A percentile compares a stretch with the other conserved stretches of the same genome.
Evolutionary conservation across 495 filamentous ascomycete genomes (phyloP).

Genomic region (Penicillium herquei): DNA sequence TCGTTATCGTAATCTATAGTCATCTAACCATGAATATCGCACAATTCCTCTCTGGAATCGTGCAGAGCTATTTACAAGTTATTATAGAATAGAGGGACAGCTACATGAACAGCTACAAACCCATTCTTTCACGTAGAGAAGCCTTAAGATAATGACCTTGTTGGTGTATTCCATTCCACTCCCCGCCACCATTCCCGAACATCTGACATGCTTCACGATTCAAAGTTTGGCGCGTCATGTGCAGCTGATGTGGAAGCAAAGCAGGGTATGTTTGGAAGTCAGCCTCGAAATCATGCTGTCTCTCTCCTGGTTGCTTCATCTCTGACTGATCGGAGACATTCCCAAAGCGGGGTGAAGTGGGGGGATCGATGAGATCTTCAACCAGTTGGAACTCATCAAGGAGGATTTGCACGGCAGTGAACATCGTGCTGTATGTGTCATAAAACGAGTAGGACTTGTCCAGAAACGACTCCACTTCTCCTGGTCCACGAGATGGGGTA

Average conservation of each 20-base stretch:
- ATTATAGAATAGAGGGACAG: no score
- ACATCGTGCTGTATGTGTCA: neutral
- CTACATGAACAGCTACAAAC: neutral
- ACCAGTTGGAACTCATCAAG: neutral
- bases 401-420: neutral
- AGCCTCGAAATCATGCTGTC: neutral
- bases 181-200: neutral
- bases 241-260: neutral
- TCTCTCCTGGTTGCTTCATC: neutral
- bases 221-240: neutral
- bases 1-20: no score
- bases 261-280: neutral
- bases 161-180: neutral
- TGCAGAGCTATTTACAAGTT: no score
- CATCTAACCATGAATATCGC: no score
- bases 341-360: neutral
- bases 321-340: neutral
- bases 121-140: neutral
- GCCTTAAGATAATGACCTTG: neutral
- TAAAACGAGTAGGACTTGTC: neutral
- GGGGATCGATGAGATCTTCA: neutral
- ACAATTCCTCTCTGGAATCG: no score
- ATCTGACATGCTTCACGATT: neutral
- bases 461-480: neutral
- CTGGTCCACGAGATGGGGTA: neutral